Percentiles rank a stretch among this genome's conserved stretches.
Evolutionary conservation across 2,329 filamentous ascomycete species (phyloP).

Genomic region (Sarocladium oryzae): DNA sequence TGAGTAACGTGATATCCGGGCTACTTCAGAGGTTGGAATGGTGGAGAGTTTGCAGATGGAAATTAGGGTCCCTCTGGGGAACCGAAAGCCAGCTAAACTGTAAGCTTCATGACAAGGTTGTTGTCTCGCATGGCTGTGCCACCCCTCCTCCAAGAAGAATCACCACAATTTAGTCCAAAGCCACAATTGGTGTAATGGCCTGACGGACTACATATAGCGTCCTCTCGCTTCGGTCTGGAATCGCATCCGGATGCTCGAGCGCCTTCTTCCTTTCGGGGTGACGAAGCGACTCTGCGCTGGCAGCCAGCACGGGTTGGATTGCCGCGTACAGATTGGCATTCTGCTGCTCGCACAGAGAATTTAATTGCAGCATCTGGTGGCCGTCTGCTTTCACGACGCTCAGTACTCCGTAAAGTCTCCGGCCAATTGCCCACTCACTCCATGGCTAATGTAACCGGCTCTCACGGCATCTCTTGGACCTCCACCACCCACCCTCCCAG

Average conservation of each 20-base stretch:
- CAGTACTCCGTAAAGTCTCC: too few species aligned
- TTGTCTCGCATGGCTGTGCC: neutral
- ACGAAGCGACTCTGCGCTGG: too few species aligned
- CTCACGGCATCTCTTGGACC: constrained; percentile 4
- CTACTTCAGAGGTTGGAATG: neutral
- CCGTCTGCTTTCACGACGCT: too few species aligned
- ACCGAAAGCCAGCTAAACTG: neutral
- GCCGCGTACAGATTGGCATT: too few species aligned
- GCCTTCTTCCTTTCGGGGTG: too few species aligned
- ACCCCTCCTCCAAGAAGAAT: neutral
- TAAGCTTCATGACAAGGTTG: constrained; percentile 6
- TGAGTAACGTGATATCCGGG: too few species aligned
- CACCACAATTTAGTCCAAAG: neutral
- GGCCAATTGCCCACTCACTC: too few species aligned
- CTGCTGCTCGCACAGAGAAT: too few species aligned
- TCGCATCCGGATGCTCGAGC: neutral
- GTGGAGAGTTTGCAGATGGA: neutral
- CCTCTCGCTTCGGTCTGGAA: neutral
- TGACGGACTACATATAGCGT: neutral
- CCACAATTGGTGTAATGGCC: neutral
- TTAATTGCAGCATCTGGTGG: too few species aligned
- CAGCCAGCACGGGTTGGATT: too few species aligned
- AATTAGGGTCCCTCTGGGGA: neutral
- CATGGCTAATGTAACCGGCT: neutral
- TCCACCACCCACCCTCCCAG: neutral